Conservation (phyloP, 768 basidiomycete genomes). For the Imleria badia region DNA sequence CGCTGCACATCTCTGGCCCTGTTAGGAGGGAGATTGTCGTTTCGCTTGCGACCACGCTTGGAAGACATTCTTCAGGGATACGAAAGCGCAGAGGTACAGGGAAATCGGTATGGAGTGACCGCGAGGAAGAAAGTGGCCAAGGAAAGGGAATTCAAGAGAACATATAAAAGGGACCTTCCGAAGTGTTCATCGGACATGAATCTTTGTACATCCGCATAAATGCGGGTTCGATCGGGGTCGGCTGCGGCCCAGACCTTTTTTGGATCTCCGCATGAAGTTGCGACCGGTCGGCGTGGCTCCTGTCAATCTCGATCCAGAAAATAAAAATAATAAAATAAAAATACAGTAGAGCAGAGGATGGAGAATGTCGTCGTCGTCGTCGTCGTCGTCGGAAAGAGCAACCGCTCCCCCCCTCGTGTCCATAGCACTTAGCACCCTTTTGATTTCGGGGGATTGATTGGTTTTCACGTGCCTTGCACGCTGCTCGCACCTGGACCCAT, state of each 20-base stretch:
- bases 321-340: slow-evolving; percentile 1
- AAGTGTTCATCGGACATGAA: slow-evolving; percentile 34
- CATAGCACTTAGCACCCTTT: slow-evolving; percentile 23
- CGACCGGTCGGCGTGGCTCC: slow-evolving; percentile 15
- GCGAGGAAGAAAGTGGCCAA: slow-evolving; percentile 32
- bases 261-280: slow-evolving; percentile 34
- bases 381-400: slow-evolving; percentile 1
- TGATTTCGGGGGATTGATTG: slow-evolving; percentile 28
- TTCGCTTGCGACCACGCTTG: slow-evolving; percentile 82
- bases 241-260: slow-evolving; percentile 36
- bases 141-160: slow-evolving; percentile 37
- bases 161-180: slow-evolving; percentile 39
- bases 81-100: slow-evolving; percentile 7
- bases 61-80: slow-evolving; percentile 60
- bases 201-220: slow-evolving; percentile 36
- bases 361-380: too few relatives aligned
- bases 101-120: slow-evolving; percentile 26
- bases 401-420: slow-evolving; percentile 26
- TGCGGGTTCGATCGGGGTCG: slow-evolving; percentile 39
- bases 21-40: slow-evolving; percentile 59
- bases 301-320: slow-evolving; percentile 23
- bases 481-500: slow-evolving; percentile 23
- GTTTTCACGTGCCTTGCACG: slow-evolving; percentile 31
- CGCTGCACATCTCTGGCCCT: slow-evolving; percentile 87
- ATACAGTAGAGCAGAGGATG: too few relatives aligned